Evolutionary conservation across 768 basidiomycete species (phyloP).

Genomic region (Mycena rosella): DNA sequence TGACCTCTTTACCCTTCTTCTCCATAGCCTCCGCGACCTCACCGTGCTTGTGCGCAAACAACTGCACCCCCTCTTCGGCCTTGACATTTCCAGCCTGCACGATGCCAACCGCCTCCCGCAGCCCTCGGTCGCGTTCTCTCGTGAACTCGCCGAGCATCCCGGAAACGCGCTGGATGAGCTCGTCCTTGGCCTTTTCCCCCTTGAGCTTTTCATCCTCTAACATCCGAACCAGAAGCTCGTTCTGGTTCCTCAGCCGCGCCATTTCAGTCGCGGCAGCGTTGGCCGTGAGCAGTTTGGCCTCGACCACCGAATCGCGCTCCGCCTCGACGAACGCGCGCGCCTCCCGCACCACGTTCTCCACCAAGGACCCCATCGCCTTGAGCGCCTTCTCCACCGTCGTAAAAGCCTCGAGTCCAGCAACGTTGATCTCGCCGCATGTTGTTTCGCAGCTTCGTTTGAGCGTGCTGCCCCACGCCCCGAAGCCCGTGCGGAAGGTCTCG

Average conservation of each 20-base stretch:
- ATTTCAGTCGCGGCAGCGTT: conserved; percentile 67
- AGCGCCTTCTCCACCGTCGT: conserved; percentile 69
- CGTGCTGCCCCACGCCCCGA: conserved; percentile 67
- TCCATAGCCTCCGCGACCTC: conserved; percentile 58
- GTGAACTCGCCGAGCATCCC: conserved; percentile 79
- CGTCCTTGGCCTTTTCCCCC: conserved; percentile 76
- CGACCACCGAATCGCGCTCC: conserved; percentile 64
- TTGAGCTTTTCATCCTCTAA: conserved; percentile 76
- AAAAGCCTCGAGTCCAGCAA: conserved; percentile 59
- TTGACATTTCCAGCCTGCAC: conserved; percentile 69
- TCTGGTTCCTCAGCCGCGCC: conserved; percentile 75
- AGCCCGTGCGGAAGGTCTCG: conserved; percentile 64
- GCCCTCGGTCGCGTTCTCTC: conserved; percentile 72
- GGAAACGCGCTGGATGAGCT: conserved; percentile 82
- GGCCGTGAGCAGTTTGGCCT: conserved; percentile 63
- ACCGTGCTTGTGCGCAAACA: conserved; percentile 64
- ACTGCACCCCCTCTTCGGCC: conserved; percentile 63
- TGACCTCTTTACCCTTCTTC: conserved; percentile 56
- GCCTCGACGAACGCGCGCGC: conserved; percentile 67
- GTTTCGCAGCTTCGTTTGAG: conserved; percentile 63
- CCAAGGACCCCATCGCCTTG: conserved; percentile 66
- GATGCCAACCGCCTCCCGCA: conserved; percentile 68
- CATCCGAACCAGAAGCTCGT: conserved; percentile 69
- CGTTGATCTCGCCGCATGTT: conserved; percentile 61
- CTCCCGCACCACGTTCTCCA: conserved; percentile 72